Percentiles rank a stretch among this genome's conserved stretches.
These are phyloP conservation scores for Lanmaoa rubissima DNA, from an alignment of 768 basidiomycete species.

Conservation along the genomic window DNA sequence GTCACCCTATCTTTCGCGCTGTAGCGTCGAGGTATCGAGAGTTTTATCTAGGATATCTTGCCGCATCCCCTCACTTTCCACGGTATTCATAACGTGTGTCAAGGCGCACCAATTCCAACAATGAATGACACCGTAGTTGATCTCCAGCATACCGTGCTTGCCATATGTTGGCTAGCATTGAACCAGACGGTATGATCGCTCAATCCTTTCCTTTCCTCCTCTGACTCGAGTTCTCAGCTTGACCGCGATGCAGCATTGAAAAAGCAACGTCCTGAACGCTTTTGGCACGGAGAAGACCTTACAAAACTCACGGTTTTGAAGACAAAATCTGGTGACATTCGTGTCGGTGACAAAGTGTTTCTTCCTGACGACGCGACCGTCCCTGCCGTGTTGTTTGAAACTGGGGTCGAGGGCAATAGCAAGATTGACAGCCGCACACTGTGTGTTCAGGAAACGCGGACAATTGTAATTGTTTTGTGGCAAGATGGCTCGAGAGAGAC, in stretches of 20 bases:
- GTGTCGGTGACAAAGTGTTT: constrained; percentile 69
- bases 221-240: constrained; percentile 46
- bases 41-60: constrained; percentile 56
- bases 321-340: constrained; percentile 62
- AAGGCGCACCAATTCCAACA: constrained; percentile 43
- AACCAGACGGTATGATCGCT: constrained; percentile 68
- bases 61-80: constrained; percentile 50
- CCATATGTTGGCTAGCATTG: constrained; percentile 82
- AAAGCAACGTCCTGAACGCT: constrained; percentile 64
- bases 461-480: constrained; percentile 77
- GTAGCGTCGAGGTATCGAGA: constrained; percentile 1
- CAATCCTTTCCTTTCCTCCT: background rate
- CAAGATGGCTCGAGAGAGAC: constrained; percentile 77
- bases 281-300: constrained; percentile 71
- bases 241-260: constrained; percentile 50
- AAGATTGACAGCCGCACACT: constrained; percentile 54
- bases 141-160: constrained; percentile 74
- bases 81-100: constrained; percentile 45
- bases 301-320: constrained; percentile 61
- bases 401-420: constrained; percentile 43
- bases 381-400: constrained; percentile 62
- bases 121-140: constrained; percentile 63
- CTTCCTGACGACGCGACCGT: constrained; percentile 49
- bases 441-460: constrained; percentile 67
- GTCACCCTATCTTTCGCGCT: constrained; percentile 23